Evolutionary conservation across 345 rosid species (phyloP), one percentile per base, ranked within the genome.

Genomic region (Salix viminalis): DNA sequence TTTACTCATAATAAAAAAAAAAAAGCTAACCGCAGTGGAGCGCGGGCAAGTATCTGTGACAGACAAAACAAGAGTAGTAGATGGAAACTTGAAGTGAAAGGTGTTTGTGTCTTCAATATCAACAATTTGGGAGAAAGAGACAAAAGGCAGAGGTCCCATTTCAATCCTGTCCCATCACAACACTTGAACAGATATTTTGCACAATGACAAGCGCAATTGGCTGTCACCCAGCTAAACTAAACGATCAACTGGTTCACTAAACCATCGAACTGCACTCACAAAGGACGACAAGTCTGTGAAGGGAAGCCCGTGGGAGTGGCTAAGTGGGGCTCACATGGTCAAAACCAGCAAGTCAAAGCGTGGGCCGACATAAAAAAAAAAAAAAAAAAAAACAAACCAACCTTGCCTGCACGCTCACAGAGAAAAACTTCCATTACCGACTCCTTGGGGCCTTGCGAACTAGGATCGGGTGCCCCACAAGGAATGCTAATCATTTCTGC

Each of bases 151-250:
- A 19, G 19, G 72, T 5, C 26, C 23, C 70, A 16, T 28, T 37
- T 2, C 6, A 52, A 52, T 19, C 58, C 62, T 56, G 62, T 56
- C 62, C 62, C 62, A 64, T 26, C 21, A 1, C 24, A 67, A 21
- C 32, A 30, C 52, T 68, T 71, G 30, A 7, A 67, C 68, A 67
- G 67, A 69, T 65, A 68, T 72, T 75, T 78, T 71, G 48, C 71
- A 65, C 32, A 15, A 34, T 66, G 79, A 32, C 77, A 56, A 76
- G 70, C 72, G 75, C 82, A 7, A 70, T 46, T 80, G 86, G 82
- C 77, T 71, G 68, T 56, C 77, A 65, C 79, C 71, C 44, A 32
- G 1, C 7, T 64, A 50, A 9, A 64, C 65, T 9, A 6, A 11
- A 58, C 12, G 28, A n/a, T 58, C 15, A 58, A 9, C 10, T 58